Conservation (phyloP, 1,284 basidiomycete species). For the Puccinia brachypodii region DNA sequence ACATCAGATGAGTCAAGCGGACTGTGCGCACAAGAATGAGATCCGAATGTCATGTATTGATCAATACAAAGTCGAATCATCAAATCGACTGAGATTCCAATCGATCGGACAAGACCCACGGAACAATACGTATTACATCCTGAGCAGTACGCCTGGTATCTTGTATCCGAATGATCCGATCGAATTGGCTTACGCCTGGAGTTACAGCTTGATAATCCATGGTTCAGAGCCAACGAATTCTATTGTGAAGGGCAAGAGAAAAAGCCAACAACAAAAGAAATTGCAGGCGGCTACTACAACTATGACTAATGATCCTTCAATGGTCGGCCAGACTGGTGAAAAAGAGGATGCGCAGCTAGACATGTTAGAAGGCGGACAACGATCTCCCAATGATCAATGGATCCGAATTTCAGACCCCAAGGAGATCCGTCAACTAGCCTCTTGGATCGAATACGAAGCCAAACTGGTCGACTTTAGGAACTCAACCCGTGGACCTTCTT, state of each 20-base stretch:
- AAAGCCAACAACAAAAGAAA: background rate
- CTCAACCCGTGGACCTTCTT: background rate
- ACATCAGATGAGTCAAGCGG: conserved; percentile 35
- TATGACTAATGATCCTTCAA: background rate
- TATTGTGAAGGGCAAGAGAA: conserved; percentile 11
- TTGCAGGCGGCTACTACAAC: background rate
- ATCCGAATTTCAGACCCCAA: conserved; percentile 36
- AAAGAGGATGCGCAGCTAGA: conserved; percentile 22
- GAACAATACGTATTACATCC: conserved; percentile 37
- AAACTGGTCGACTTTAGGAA: conserved; percentile 31
- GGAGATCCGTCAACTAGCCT: conserved; percentile 40
- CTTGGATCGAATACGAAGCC: conserved; percentile 49
- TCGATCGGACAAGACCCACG: conserved; percentile 44
- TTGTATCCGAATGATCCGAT: conserved; percentile 31
- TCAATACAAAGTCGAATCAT: conserved; percentile 34
- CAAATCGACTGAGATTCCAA: conserved; percentile 42
- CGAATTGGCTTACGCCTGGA: conserved; percentile 46
- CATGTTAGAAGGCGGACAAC: conserved; percentile 29
- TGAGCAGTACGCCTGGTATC: conserved; percentile 39
- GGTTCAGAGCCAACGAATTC: conserved; percentile 36
- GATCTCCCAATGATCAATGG: conserved; percentile 40
- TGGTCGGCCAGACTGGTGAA: background rate
- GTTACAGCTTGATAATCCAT: conserved; percentile 45
- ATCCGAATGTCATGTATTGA: conserved; percentile 13
- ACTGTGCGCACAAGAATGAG: conserved; percentile 34